phyloP scores from a whole-genome alignment of 2,329 filamentous ascomycete species.

The Arthrobotrys musiformis region DNA sequence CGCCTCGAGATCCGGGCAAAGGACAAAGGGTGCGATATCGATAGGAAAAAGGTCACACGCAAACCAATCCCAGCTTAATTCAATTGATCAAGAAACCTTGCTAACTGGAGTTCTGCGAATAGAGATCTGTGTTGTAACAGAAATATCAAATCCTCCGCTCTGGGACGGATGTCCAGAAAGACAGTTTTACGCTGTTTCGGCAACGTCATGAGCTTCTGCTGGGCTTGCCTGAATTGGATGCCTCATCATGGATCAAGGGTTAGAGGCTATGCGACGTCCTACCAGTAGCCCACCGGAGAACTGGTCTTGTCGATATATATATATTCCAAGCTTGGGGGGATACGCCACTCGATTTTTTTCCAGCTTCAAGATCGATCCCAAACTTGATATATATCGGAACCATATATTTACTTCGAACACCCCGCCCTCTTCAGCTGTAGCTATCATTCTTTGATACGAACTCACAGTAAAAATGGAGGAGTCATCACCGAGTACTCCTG shows the following conservation, averaged over 20 bases:
- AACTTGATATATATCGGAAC: slow-evolving; percentile 2
- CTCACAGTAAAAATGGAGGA: neutral
- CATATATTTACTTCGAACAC: neutral
- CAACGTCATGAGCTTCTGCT: slow-evolving; percentile 27
- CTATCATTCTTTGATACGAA: neutral
- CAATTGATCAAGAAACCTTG: no score
- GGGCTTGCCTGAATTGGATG: slow-evolving; percentile 15
- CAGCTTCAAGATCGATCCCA: slow-evolving; percentile 13
- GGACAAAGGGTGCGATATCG: neutral
- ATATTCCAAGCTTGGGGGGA: slow-evolving; percentile 7
- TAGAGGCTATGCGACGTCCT: slow-evolving; percentile 17
- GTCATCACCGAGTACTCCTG: neutral
- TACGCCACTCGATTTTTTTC: slow-evolving; percentile 13
- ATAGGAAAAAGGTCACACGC: neutral
- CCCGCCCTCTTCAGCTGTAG: neutral
- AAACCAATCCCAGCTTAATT: no score
- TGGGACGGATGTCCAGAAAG: slow-evolving; percentile 18
- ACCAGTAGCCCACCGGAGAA: neutral
- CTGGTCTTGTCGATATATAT: slow-evolving; percentile 11
- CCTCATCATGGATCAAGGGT: slow-evolving; percentile 22
- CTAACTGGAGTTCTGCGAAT: slow-evolving; percentile 5
- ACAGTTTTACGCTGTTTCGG: slow-evolving; percentile 23
- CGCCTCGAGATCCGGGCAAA: no score
- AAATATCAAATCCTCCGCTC: slow-evolving; percentile 18
- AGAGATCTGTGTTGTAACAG: slow-evolving; percentile 6